Percentiles rank a stretch among this genome's conserved stretches.
Conservation (phyloP, 2,329 filamentous ascomycete genomes). For the Cordyceps tenuipes region DNA sequence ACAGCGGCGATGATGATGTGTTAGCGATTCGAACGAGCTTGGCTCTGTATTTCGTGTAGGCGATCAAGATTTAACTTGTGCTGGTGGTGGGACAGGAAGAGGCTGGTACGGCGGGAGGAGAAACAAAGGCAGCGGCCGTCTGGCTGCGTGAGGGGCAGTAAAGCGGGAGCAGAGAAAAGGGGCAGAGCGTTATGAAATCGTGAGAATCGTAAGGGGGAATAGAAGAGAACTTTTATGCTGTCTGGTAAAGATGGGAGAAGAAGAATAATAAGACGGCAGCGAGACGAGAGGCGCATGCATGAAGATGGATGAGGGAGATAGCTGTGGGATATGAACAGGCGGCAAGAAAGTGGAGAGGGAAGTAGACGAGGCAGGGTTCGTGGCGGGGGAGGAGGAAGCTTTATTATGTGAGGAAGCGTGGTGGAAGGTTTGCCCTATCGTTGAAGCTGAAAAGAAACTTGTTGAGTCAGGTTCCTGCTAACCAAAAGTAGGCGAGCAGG, state of each 20-base stretch:
- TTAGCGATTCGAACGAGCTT: conserved; percentile 1
- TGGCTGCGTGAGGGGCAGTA: not conserved
- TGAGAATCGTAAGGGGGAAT: not conserved
- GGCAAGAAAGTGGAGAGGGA: conserved; percentile 11
- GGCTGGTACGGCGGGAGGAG: conserved; percentile 7
- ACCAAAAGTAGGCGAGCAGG: not conserved
- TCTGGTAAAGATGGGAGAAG: conserved; percentile 5
- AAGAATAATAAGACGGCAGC: conserved; percentile 6
- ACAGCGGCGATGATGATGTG: not conserved
- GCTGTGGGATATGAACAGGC: conserved; percentile 5
- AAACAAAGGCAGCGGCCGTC: conserved; percentile 9
- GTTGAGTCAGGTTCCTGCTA: not conserved
- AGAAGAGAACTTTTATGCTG: conserved; percentile 1
- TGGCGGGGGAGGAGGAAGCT: conserved; percentile 6
- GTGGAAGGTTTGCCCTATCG: not conserved
- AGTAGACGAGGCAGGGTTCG: conserved; percentile 7
- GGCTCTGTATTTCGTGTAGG: not conserved
- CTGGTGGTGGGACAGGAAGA: conserved; percentile 4
- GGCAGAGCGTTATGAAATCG: not conserved
- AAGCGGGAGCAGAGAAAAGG: not conserved
- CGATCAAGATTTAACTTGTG: not conserved
- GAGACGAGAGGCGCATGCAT: conserved; percentile 7
- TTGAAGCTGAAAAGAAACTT: not conserved
- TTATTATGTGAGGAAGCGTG: not conserved
- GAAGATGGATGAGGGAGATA: conserved; percentile 10